Base-by-base conservation (phyloP, 495 filamentous ascomycete genomes). In the Neurospora sp. region DNA sequence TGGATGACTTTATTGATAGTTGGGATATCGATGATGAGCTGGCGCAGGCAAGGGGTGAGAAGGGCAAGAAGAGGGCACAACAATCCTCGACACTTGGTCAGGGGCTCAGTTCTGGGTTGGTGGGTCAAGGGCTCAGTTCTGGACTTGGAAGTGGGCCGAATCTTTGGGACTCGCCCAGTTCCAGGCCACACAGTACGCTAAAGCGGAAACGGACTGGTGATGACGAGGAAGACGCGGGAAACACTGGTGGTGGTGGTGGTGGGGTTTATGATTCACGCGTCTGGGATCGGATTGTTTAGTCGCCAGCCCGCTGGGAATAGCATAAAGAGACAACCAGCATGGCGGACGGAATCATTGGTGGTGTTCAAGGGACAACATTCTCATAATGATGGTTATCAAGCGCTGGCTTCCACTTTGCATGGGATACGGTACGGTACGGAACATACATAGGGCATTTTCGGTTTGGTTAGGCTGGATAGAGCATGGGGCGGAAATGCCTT, bases 21-120 rank as follows among this genome's bases (percentile, higher is more conserved):
- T 84, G 81, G 82, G 80, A 86, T 69, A 72, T 84, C 0, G 81
- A 85, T 8, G 72, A 74, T 4, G 82, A 85, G 69, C 75, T 85
- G 1, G 77, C 74, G 9, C 78, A 79, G 72, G 76, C 71, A 20
- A 72, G 70, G 39, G 65, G 70, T 3, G 78, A 77, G 48, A 69
- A 70, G 14, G 69, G 35, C 27, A 76, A 71, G 35, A 69, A 61
- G 4, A 48, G 70, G 70, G 69, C 48, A 72, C 39, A 16, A 22
- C 10, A 37, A 37, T 37, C 22, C 27, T 18, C 12, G 16, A 48
- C 6, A 27, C 31, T 37, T 4, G 69, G 35, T 44, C 16, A 18
- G 9, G 14, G 20, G 61, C 22, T 69, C 59, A 37, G 27, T 5
- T 0, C 40, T 35, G 42, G 37, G 69, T 1, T 27, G 27, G 27